These are phyloP conservation scores for Apostasia shenzhenica DNA, from an alignment of 106 monocot genomes.

Conservation along the genomic window DNA sequence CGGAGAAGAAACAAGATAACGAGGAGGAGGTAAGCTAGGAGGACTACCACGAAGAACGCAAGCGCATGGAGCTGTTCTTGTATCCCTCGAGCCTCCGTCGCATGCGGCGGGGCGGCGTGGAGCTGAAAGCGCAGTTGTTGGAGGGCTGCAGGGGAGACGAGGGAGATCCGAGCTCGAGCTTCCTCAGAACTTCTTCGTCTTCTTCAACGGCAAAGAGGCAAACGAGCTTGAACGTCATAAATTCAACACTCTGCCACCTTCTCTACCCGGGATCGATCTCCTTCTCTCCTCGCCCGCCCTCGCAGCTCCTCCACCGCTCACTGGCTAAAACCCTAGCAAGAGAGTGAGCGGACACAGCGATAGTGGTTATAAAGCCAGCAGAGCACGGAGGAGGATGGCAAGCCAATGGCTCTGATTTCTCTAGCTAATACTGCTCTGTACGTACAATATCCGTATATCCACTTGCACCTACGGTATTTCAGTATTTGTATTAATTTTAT, in stretches of 20 bases:
- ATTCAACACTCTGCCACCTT: neutral
- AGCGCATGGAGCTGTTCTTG: conserved; percentile 17
- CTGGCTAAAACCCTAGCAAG: conserved; percentile 11
- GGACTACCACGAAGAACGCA: conserved; percentile 8
- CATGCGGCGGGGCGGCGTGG: neutral
- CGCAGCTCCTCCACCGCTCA: neutral
- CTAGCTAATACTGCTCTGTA: neutral
- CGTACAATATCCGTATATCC: too few relatives aligned
- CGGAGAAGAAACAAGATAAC: too few relatives aligned
- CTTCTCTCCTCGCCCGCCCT: neutral
- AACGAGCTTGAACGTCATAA: conserved; percentile 18
- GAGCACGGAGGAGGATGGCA: neutral
- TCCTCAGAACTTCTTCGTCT: neutral
- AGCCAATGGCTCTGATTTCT: conserved; percentile 5
- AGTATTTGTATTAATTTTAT: too few relatives aligned
- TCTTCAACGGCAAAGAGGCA: conserved; percentile 11
- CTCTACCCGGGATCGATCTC: conserved; percentile 1
- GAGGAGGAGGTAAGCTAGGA: neutral
- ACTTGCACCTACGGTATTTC: too few relatives aligned
- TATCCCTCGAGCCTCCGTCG: conserved; percentile 4
- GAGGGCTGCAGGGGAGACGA: neutral
- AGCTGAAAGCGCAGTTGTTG: conserved; percentile 1
- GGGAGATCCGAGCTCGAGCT: neutral
- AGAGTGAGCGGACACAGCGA: neutral
- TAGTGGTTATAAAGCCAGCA: conserved; percentile 3